Conservation (phyloP, 768 basidiomycete genomes). For the Russula sp. region DNA sequence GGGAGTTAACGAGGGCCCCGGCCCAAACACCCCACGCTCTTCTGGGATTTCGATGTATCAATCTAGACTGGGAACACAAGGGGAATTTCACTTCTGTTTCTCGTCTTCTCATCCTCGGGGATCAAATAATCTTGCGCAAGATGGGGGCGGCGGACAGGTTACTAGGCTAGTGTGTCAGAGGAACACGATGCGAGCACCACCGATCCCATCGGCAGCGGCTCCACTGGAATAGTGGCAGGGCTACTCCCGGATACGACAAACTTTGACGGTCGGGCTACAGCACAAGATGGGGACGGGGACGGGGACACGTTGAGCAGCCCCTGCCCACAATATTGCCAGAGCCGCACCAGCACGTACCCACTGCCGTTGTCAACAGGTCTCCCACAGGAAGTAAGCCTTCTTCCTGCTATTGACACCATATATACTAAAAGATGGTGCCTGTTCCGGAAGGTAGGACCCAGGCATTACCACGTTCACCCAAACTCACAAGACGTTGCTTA, state of each 20-base stretch:
- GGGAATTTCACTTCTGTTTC: no score
- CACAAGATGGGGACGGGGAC: slow-evolving; percentile 25
- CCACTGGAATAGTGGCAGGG: background rate
- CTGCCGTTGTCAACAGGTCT: slow-evolving; percentile 58
- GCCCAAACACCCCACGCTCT: no score
- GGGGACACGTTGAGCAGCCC: slow-evolving; percentile 41
- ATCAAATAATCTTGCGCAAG: no score
- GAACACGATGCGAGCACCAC: no score
- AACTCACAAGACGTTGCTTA: slow-evolving; percentile 62
- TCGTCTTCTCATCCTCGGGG: no score
- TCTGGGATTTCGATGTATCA: no score
- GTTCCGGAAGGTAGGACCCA: slow-evolving; percentile 32
- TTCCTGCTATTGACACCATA: background rate
- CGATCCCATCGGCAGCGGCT: background rate
- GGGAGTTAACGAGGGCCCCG: no score
- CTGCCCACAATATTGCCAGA: slow-evolving; percentile 56
- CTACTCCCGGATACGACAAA: background rate
- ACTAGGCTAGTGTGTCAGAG: no score
- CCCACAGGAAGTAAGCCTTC: slow-evolving; percentile 45
- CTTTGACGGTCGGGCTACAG: background rate
- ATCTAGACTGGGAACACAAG: no score
- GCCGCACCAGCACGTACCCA: slow-evolving; percentile 54
- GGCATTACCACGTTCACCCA: slow-evolving; percentile 41
- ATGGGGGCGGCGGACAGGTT: no score
- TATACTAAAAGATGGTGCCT: background rate